A percentile compares a stretch with the other conserved stretches of the same genome.
Conservation (phyloP, 2,329 filamentous ascomycete genomes). For the Clonostachys byssicola region DNA sequence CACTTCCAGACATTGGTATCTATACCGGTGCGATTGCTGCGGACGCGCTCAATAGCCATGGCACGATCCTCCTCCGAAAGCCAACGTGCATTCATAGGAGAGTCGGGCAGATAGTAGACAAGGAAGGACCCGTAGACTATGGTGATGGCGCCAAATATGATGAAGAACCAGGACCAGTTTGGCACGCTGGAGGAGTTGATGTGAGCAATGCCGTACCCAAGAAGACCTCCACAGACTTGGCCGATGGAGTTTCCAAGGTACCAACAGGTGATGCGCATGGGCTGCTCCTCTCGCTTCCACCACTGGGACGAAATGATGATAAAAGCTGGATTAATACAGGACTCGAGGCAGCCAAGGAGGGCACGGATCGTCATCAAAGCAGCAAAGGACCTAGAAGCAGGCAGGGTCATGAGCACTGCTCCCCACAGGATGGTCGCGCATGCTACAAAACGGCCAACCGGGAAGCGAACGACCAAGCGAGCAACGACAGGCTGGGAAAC, state of each 20-base stretch:
- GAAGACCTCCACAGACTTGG: not conserved
- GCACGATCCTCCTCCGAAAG: constrained; percentile 16
- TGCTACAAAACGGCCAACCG: not conserved
- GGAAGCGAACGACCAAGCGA: not conserved
- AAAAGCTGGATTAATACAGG: not conserved
- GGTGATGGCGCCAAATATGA: constrained; percentile 23
- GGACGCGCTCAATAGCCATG: constrained; percentile 16
- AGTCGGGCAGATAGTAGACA: constrained; percentile 29
- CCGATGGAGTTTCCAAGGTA: not conserved
- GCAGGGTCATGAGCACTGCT: constrained; percentile 47
- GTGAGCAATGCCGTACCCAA: not conserved
- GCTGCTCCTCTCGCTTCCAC: not conserved
- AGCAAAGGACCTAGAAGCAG: constrained; percentile 63
- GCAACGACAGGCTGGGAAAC: not conserved
- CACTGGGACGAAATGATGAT: not conserved
- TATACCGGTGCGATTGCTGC: constrained; percentile 28
- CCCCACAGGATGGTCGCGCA: not conserved
- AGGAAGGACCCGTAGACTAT: constrained; percentile 31
- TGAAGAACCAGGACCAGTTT: not conserved
- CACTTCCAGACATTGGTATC: constrained; percentile 37
- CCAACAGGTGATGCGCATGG: not conserved
- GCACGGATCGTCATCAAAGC: constrained; percentile 65
- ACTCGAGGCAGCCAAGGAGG: not conserved
- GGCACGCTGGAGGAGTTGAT: not conserved
- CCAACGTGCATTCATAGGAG: constrained; percentile 29